Percentiles rank a stretch among this genome's conserved stretches.
Conservation (phyloP, 148 eudicot genomes). For the Chenopodium album region DNA sequence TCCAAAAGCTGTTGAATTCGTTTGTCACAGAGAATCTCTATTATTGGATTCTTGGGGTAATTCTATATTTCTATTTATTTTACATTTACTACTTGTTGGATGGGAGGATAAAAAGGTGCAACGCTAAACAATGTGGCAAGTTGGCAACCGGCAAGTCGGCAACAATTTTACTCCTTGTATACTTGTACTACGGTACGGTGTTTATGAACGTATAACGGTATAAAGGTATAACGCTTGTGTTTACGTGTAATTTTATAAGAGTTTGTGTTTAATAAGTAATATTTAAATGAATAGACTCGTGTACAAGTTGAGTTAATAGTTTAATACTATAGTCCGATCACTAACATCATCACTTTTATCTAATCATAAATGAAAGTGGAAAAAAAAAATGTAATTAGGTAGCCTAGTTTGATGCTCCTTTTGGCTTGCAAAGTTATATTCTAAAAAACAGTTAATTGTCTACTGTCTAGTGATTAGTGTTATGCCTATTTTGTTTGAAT, state of each 20-base stretch:
- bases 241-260: no score
- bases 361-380: background rate
- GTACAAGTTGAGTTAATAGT: no score
- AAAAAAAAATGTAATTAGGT: no score
- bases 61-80: background rate
- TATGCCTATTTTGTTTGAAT: background rate
- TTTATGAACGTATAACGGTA: no score
- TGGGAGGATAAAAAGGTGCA: background rate
- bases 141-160: no score
- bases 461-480: background rate
- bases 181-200: no score
- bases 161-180: no score
- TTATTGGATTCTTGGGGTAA: conserved; percentile 2
- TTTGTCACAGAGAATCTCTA: background rate
- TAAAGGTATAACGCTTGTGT: no score
- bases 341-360: background rate
- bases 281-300: no score
- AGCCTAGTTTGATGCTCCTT: background rate
- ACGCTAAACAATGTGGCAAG: background rate
- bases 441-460: background rate
- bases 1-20: background rate
- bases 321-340: background rate
- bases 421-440: background rate
- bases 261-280: no score
- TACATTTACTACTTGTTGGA: no score